Conservation (phyloP, 148 eudicot genomes). For the Chenopodium album region DNA sequence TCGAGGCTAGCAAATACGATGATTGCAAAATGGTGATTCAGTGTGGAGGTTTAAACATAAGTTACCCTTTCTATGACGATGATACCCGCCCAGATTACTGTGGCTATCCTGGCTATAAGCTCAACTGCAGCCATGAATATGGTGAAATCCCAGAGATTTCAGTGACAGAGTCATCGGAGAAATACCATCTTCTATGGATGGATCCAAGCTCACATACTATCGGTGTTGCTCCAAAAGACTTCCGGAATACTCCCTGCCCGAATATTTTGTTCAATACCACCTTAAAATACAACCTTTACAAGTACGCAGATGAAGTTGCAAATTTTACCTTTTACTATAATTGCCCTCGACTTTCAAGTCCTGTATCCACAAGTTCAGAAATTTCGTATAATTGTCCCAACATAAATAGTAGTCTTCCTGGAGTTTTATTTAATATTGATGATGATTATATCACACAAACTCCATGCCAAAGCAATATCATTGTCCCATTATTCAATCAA, state of each 20-base stretch:
- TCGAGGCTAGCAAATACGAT: constrained; percentile 21
- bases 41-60: constrained; percentile 36
- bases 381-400: neutral
- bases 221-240: neutral
- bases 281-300: constrained; percentile 32
- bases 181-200: constrained; percentile 30
- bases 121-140: constrained; percentile 33
- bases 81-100: constrained; percentile 39
- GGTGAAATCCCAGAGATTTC: constrained; percentile 9
- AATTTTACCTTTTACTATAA: constrained; percentile 38
- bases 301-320: constrained; percentile 4
- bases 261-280: constrained; percentile 17
- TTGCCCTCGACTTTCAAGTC: constrained; percentile 13
- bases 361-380: too few species aligned
- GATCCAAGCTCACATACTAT: constrained; percentile 8
- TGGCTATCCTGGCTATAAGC: constrained; percentile 48
- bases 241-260: constrained; percentile 27
- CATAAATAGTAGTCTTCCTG: too few species aligned
- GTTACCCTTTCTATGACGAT: constrained; percentile 57
- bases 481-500: neutral
- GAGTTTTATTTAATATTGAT: neutral
- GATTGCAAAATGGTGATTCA: constrained; percentile 26
- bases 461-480: constrained; percentile 13
- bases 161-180: neutral
- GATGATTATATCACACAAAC: too few species aligned